Evolutionary conservation across 2,329 filamentous ascomycete species (phyloP), one percentile per base, ranked within the genome.

Genomic region (Aspergillus sojae): DNA sequence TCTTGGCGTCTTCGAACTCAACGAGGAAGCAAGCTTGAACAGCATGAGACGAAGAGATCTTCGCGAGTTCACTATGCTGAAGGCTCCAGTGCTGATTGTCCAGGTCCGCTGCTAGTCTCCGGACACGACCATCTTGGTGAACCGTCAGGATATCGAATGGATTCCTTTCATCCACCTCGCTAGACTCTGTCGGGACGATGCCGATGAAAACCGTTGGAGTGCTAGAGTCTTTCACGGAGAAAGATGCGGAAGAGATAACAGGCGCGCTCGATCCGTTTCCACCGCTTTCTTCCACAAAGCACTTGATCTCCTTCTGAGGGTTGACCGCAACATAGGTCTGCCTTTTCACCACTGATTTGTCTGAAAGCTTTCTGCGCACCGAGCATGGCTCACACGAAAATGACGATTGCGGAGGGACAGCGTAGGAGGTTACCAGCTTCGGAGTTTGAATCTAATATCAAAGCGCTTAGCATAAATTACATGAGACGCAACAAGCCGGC

Each of bases 351-450:
- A 74, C 69, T 12, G 75, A 75, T 41, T 78, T 79, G 36, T 79
- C 79, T 34, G 75, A 71, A 52, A 79, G 73, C 72, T 84, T 85
- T 65, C 80, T 79, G 72, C 86, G 84, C 52, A 88, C 79, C 28
- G 87, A 89, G 71, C 82, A 86, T 58, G 87, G 87, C 39, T 84
- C 79, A 58, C 85, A 84, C 60, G 82, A 81, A 72, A 89, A 85
- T 19, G 80, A 81, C 28, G 85, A 83, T 70, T 87, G 83, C 32
- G 87, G 87, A 41, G 87, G 86, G 19, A 89, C 78, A 58, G 86
- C 85, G 73, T 89, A 88, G 19, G 87, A 88, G 39, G 85, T 84
- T 21, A 87, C 79, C 10, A 87, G 80, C 68, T 84, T 86, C 10
- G 87, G 85, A 58, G 84, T 86, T 81, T 88, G 85, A 26, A 88